These are phyloP conservation scores for Mycena alexandri DNA, from an alignment of 768 basidiomycete species.

Conservation along the genomic window DNA sequence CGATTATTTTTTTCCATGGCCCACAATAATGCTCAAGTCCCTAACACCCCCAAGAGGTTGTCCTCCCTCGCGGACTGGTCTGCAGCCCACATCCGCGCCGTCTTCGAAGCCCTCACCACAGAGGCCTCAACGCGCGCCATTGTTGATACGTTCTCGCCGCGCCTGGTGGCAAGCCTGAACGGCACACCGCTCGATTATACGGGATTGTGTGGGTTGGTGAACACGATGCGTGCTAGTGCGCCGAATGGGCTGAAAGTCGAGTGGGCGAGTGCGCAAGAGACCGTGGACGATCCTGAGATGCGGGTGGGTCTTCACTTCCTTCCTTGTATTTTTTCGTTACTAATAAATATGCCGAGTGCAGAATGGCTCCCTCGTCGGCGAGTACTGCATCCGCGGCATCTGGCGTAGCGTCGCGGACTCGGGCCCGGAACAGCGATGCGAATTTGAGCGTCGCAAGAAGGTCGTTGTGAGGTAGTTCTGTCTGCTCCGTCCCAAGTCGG, in stretches of 20 bases:
- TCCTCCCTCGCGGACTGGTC: constrained; percentile 65
- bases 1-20: neutral
- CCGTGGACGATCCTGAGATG: constrained; percentile 55
- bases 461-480: constrained; percentile 62
- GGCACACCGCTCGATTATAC: constrained; percentile 54
- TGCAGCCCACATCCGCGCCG: constrained; percentile 56
- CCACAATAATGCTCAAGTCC: neutral
- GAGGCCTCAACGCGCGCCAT: constrained; percentile 58
- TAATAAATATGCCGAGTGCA: constrained; percentile 38
- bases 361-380: constrained; percentile 64
- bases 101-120: constrained; percentile 65
- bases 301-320: constrained; percentile 51
- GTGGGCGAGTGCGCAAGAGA: constrained; percentile 62
- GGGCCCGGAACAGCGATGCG: constrained; percentile 47
- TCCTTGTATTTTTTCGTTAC: constrained; percentile 14
- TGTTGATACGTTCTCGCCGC: constrained; percentile 59
- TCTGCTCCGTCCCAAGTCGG: neutral
- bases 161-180: constrained; percentile 57
- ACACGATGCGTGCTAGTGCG: constrained; percentile 56
- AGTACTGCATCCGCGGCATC: constrained; percentile 66
- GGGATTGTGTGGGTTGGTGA: constrained; percentile 57
- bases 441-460: constrained; percentile 64
- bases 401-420: constrained; percentile 53
- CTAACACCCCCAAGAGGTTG: constrained; percentile 36
- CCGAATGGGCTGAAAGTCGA: constrained; percentile 58